Evolutionary conservation across 192 early-diverging fungal genomes (phyloP), one percentile per base, ranked within the genome.

Genomic region (Coemansia sp.): DNA sequence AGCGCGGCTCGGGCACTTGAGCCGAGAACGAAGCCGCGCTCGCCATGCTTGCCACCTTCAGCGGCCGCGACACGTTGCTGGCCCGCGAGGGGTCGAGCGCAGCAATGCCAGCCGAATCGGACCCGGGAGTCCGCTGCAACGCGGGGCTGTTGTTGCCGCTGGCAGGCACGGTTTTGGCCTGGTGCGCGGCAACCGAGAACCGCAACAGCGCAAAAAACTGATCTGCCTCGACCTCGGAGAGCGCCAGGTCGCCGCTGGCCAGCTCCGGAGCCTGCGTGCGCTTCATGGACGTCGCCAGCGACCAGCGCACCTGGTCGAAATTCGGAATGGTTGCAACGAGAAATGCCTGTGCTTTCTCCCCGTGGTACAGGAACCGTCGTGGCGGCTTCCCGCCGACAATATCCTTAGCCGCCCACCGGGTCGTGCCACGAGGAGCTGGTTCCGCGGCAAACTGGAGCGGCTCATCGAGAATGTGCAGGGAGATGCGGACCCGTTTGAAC

Each of bases 271-370:
- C 63, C 4, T 63, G 58, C 12, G 51, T 62, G 12, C 73, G 58
- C 33, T 31, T 49, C 67, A 76, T 76, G 40, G 56, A 27, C 6
- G 64, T 33, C 22, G 73, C 73, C 19, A 76, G 47, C 18, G 63
- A 45, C 55, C 63, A 54, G 11, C 73, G 67, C 32, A 69, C 44
- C 28, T 69, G 67, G 57, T 76, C 73, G 21, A 65, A 55, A 54
- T 76, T 76, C 25, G 73, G 60, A 60, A 77, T 48, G 4, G 61
- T 47, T 11, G 64, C 64, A 6, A 69, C 56, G 9, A 77, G 29
- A 54, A 67, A 70, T 16, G 67, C 73, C 6, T 49, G 48, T 1
- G 56, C 64, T 12, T 29, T 27, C 25, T 77, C 73, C 0, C 73
- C 73, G 18, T 77, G 60, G 57, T 70, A 70, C 6, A 51, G 29